phyloP scores from a whole-genome alignment of 2,329 filamentous ascomycete genomes.

The Xylaria arbuscula region DNA sequence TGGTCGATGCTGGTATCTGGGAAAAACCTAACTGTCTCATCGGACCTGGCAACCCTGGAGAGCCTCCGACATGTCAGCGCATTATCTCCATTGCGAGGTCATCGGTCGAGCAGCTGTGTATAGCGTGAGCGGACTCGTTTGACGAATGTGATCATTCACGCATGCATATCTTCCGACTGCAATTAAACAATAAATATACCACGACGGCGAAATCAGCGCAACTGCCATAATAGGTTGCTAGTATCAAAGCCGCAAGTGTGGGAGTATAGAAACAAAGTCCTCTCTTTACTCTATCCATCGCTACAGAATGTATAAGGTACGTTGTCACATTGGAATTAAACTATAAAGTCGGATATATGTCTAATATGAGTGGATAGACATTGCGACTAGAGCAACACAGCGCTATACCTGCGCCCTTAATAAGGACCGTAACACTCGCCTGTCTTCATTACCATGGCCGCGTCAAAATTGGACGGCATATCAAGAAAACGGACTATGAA shows the following conservation, averaged over 20 bases:
- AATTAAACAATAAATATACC: not conserved
- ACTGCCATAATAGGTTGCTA: not conserved
- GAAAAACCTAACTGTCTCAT: slow-evolving; percentile 45
- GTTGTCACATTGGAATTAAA: not conserved
- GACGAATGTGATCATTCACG: not conserved
- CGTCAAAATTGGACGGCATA: not conserved
- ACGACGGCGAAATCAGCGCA: not conserved
- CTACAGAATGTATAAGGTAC: slow-evolving; percentile 3
- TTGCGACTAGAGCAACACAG: not conserved
- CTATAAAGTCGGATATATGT: not conserved
- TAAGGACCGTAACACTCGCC: not conserved
- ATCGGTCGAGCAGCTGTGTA: slow-evolving; percentile 65
- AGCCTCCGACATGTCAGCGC: slow-evolving; percentile 59
- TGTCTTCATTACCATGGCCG: not conserved
- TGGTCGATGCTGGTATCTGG: slow-evolving; percentile 55
- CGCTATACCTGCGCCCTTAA: not conserved
- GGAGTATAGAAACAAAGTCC: not conserved
- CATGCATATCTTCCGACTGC: not conserved
- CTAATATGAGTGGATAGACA: slow-evolving; percentile 14
- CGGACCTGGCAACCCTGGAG: slow-evolving; percentile 48
- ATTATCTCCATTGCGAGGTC: slow-evolving; percentile 66
- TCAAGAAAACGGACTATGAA: not conserved
- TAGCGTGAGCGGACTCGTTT: slow-evolving; percentile 55
- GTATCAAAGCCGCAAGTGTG: not conserved
- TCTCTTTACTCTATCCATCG: not conserved